These are phyloP conservation scores for Mrakia frigida DNA, from an alignment of 768 basidiomycete species.

Conservation along the genomic window DNA sequence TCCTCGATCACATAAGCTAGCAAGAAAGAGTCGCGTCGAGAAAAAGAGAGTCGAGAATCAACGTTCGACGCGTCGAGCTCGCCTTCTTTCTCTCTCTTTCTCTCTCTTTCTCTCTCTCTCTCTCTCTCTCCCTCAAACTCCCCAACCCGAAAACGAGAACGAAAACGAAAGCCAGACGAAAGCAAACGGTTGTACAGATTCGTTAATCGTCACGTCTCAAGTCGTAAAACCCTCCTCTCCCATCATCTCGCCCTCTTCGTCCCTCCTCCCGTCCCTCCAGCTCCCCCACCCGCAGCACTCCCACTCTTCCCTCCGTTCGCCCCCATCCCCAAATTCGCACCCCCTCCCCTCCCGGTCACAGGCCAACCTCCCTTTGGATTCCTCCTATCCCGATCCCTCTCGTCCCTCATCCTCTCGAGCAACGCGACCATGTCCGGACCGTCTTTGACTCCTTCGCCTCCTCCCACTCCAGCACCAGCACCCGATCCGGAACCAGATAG, in stretches of 20 bases:
- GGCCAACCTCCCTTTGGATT: constrained; percentile 17
- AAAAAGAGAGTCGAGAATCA: too few species aligned
- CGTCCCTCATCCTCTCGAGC: constrained; percentile 28
- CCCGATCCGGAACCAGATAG: too few species aligned
- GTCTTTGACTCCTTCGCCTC: constrained; percentile 7
- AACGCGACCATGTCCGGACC: constrained; percentile 26
- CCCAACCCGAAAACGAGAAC: too few species aligned
- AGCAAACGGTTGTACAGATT: too few species aligned
- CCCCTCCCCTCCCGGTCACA: background rate
- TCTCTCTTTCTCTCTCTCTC: too few species aligned
- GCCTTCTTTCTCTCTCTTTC: too few species aligned
- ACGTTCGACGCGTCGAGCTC: too few species aligned
- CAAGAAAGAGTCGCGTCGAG: too few species aligned
- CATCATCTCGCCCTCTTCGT: constrained; percentile 1
- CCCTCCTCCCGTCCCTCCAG: background rate
- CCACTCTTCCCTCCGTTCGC: background rate
- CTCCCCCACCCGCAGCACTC: background rate
- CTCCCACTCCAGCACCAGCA: too few species aligned
- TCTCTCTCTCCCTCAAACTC: too few species aligned
- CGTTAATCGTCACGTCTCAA: background rate
- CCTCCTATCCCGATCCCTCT: constrained; percentile 15
- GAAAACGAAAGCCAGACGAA: too few species aligned
- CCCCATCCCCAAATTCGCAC: background rate
- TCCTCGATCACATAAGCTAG: too few species aligned
- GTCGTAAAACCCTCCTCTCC: background rate